Evolutionary conservation across 108 stramenopile species (phyloP).

Genomic region (Cyclotella cryptica): DNA sequence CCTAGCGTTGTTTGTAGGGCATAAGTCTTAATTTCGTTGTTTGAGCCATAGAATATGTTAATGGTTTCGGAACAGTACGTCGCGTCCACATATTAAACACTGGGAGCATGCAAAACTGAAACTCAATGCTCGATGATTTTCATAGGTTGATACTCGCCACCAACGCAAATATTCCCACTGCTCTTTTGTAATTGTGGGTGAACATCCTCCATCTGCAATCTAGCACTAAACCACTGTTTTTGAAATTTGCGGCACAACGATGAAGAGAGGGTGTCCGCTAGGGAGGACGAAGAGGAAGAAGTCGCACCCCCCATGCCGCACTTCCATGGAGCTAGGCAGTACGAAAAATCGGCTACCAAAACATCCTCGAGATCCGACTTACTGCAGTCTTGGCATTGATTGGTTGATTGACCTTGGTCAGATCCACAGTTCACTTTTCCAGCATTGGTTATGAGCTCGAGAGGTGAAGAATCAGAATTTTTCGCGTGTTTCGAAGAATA

Average conservation of each 20-base stretch:
- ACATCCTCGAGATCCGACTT: constrained; percentile 36
- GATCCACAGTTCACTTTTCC: constrained; percentile 33
- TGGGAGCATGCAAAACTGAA: background rate
- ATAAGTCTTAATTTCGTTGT: too few species aligned
- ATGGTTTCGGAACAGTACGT: too few species aligned
- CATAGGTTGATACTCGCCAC: constrained; percentile 36
- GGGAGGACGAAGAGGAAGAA: constrained; percentile 4
- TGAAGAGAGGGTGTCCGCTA: constrained; percentile 28
- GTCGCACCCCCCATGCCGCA: constrained; percentile 29
- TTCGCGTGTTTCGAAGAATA: background rate
- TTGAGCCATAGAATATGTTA: too few species aligned
- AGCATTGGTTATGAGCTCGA: constrained; percentile 29
- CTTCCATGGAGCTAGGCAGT: constrained; percentile 52
- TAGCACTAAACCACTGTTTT: constrained; percentile 39
- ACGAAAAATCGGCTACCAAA: constrained; percentile 46
- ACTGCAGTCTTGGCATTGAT: constrained; percentile 54
- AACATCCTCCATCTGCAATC: constrained; percentile 56
- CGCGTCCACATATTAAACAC: too few species aligned
- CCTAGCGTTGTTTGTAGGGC: too few species aligned
- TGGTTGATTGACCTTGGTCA: background rate
- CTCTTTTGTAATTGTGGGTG: constrained; percentile 50
- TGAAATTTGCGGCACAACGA: constrained; percentile 43
- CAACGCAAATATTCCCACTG: constrained; percentile 41
- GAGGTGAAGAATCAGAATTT: background rate
- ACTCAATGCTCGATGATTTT: background rate